Base-by-base conservation (phyloP, 345 rosid genomes). In the Camelina hispida region DNA sequence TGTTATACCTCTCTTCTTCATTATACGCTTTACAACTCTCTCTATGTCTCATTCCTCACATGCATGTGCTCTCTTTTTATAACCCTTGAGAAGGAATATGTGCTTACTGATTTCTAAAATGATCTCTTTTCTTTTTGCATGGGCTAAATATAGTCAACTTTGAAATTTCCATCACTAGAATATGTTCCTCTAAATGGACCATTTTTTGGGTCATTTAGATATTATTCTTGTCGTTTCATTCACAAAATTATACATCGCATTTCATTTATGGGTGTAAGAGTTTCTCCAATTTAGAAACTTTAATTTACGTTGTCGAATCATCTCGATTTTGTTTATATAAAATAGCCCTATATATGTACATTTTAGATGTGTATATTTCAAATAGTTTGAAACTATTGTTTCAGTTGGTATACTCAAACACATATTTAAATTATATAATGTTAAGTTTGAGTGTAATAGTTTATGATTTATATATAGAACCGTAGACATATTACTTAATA, bases 171-270 rank as follows among this genome's bases (percentile, higher is more conserved):
- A 16, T 54, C 22, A 62, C 42, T 0, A 16, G 80, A 62, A 69
- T 76, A 76, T 69, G 58, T 69, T 76, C 79, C 65, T 62, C 32
- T 32, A 11, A 32, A 34, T 76, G 75, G 74, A 53, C 79, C 57
- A 53, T 54, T 53, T 43, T 46, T 17, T 0, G 42, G 64, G 57
- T 63, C 74, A 42, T 1, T 50, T 7, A 61, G 51, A 76, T 15
- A 52, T n/a, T 40, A 14, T 32, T 17, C n/a, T 68, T 61, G 38
- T 61, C 57, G 63, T 40, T 62, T 60, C 40, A 68, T 30, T 68
- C 55, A 60, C 44, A 42, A 17, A 25, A 17, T 28, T 50, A 35
- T 32, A 16, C 16, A 74, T 34, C n/a, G 11, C 51, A 57, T 25
- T 48, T 55, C 18, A 17, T 64, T 32, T 30, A 56, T 30, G 55